These are phyloP conservation scores for Macrophomina tecta DNA, from an alignment of 2,329 filamentous ascomycete species.

Conservation along the genomic window DNA sequence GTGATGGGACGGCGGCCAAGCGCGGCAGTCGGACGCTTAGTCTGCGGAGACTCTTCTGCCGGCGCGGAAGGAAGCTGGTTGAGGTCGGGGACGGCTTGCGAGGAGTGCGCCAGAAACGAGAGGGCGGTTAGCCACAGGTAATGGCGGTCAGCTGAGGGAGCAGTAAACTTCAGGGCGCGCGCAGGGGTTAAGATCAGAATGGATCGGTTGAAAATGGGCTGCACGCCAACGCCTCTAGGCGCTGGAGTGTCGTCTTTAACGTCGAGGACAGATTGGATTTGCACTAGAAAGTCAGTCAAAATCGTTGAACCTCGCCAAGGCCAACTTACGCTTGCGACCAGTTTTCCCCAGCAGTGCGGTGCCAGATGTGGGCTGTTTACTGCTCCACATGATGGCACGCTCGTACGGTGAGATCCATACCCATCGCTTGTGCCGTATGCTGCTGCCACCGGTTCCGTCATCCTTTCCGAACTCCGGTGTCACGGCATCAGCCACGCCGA, in stretches of 20 bases:
- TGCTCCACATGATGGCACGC: constrained; percentile 95
- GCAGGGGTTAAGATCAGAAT: constrained; percentile 94
- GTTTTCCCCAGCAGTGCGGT: constrained; percentile 90
- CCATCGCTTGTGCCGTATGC: constrained; percentile 89
- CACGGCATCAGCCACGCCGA: constrained; percentile 75
- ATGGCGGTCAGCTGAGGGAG: constrained; percentile 80
- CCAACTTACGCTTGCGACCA: constrained; percentile 84
- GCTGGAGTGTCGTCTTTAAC: constrained; percentile 91
- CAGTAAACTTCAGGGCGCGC: constrained; percentile 93
- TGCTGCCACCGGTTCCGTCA: constrained; percentile 55
- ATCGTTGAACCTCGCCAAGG: neutral
- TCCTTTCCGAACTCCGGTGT: constrained; percentile 58
- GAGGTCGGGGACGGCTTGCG: constrained; percentile 79
- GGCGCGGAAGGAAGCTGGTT: constrained; percentile 56
- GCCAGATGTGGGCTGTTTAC: constrained; percentile 90
- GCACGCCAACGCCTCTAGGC: constrained; percentile 68
- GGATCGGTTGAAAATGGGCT: constrained; percentile 81
- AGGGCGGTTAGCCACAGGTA: constrained; percentile 94
- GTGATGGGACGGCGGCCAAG: constrained; percentile 69
- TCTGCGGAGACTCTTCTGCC: constrained; percentile 38
- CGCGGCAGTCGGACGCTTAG: constrained; percentile 46
- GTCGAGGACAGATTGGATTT: constrained; percentile 94
- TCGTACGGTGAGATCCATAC: constrained; percentile 99
- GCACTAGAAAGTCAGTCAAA: constrained; percentile 64
- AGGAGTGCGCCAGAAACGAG: constrained; percentile 91